Conservation (phyloP, 345 rosid genomes). For the Raphanus raphanistrum region DNA sequence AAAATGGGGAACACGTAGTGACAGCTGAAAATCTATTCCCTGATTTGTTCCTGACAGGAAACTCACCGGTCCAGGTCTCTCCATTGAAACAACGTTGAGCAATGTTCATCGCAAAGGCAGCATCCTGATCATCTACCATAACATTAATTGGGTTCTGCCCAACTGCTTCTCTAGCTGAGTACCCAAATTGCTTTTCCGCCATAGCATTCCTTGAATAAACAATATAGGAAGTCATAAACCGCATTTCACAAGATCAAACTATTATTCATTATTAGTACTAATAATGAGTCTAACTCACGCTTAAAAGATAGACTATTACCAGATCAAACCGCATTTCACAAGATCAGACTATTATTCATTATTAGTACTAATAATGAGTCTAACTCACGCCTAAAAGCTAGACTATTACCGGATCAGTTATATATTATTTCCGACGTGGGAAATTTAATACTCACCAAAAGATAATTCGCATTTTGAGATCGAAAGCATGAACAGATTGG, state of each 20-base stretch:
- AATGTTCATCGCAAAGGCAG: conserved; percentile 49
- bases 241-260: neutral
- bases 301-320: no score
- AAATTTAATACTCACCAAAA: conserved; percentile 97
- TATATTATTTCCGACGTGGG: no score
- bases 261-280: no score
- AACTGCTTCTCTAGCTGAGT: conserved; percentile 69
- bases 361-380: no score
- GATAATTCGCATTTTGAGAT: conserved; percentile 58
- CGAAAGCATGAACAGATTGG: conserved; percentile 83
- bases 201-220: conserved; percentile 66
- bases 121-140: conserved; percentile 65
- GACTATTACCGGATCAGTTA: no score
- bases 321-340: no score
- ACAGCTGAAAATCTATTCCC: conserved; percentile 61
- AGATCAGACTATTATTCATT: no score
- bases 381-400: no score
- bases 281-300: no score
- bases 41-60: conserved; percentile 72
- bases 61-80: conserved; percentile 86
- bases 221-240: conserved; percentile 4
- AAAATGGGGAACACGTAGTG: conserved; percentile 74
- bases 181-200: conserved; percentile 80
- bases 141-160: conserved; percentile 70
- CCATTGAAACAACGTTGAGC: conserved; percentile 56